Evolutionary conservation across 202 grass and related monocot species (phyloP), one percentile per base, ranked within the genome.

Genomic region (Setaria italica): DNA sequence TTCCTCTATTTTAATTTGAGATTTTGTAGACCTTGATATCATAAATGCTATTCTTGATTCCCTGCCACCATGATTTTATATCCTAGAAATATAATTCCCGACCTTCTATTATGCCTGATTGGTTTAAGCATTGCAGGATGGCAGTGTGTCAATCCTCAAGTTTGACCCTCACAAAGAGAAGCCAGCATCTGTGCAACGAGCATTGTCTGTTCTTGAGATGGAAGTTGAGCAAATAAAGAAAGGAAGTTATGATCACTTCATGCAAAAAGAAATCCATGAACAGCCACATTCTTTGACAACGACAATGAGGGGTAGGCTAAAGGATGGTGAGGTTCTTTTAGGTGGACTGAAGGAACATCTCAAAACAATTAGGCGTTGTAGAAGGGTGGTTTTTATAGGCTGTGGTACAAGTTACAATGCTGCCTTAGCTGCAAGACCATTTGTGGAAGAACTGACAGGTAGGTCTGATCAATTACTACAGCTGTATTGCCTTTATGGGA

Each of bases 211-310:
- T 80, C 86, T 98, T 68, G 95, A 95, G 83, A 98, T 95, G 93
- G 95, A 95, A 85, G 91, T 98, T 39, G 93, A 98, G 42, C 95
- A 98, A 89, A 98, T 95, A 89, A 98, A 95, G 86, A 98, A 95
- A 72, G 92, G 95, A 83, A 87, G 86, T 69, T 98, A 93, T 72
- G 91, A 98, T 68, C 89, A 98, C 45, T 98, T 93, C 59, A 98
- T 98, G 95, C 89, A 98, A 82, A 98, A 98, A 87, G 93, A 98
- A 90, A 98, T 98, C 34, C 87, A 98, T 63, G 95, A 95, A 25
- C 25, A 25, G 25, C 25, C 25, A 25, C 25, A 25, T 25, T 25
- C 25, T 25, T 25, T 25, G 25, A 25, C 25, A 25, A 25, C 25
- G 25, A 25, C 25, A 25, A 25, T 25, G 25, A 25, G 25, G 25